A percentile compares a stretch with the other conserved stretches of the same genome.
These are phyloP conservation scores for Stevia rebaudiana DNA, from an alignment of 140 eudicot species.

Conservation along the genomic window DNA sequence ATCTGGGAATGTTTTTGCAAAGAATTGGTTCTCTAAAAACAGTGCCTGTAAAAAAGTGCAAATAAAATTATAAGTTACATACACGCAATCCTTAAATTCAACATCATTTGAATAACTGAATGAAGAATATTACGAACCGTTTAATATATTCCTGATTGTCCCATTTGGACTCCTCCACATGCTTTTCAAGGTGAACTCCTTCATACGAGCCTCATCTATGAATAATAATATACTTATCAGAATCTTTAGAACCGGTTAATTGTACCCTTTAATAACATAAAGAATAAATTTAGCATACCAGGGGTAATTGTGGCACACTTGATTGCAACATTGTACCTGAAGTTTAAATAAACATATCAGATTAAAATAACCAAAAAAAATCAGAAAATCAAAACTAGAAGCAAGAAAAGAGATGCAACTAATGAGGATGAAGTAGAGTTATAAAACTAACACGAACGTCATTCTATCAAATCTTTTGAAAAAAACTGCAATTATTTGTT, in stretches of 20 bases:
- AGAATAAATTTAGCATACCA: slow-evolving; percentile 36
- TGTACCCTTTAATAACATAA: background rate
- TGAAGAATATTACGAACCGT: slow-evolving; percentile 44
- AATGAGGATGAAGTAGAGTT: background rate
- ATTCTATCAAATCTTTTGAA: background rate
- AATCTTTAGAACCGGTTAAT: background rate
- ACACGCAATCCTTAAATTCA: background rate
- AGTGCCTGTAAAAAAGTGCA: slow-evolving; percentile 56
- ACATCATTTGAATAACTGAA: background rate
- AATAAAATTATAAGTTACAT: slow-evolving; percentile 3
- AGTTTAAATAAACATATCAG: slow-evolving; percentile 12
- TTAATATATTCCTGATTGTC: slow-evolving; percentile 86
- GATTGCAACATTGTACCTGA: slow-evolving; percentile 93
- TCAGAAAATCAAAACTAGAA: background rate
- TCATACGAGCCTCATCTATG: slow-evolving; percentile 89
- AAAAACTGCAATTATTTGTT: background rate
- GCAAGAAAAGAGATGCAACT: background rate
- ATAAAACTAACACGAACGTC: background rate
- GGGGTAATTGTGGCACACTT: slow-evolving; percentile 99
- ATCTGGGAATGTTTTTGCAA: slow-evolving; percentile 88
- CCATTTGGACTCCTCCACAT: slow-evolving; percentile 99
- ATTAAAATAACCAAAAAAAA: background rate
- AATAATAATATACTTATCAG: slow-evolving; percentile 3
- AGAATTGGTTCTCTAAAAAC: slow-evolving; percentile 98
- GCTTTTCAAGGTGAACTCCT: slow-evolving; percentile 72